These are phyloP conservation scores for Amoeboaphelidium protococcarum DNA, from an alignment of 371 early-diverging fungal species.

Conservation along the genomic window DNA sequence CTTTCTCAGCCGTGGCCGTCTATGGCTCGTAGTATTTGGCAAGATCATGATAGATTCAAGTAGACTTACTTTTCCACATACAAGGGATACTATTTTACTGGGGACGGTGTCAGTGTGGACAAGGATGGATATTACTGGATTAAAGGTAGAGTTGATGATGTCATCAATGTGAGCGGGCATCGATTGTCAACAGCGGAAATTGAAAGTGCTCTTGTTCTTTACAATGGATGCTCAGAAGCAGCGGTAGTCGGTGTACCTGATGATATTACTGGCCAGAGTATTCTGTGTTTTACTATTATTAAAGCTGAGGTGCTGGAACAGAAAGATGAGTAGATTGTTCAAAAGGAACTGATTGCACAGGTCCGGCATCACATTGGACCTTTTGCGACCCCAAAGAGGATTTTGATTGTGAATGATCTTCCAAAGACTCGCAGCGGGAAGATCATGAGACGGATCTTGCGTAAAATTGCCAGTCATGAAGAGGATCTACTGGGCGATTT, in stretches of 20 bases:
- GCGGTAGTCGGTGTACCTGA: slow-evolving; percentile 82
- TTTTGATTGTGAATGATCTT: slow-evolving; percentile 56
- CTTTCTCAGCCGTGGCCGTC: slow-evolving; percentile 77
- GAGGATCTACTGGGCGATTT: slow-evolving; percentile 58
- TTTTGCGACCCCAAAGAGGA: slow-evolving; percentile 70
- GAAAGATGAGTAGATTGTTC: slow-evolving; percentile 10
- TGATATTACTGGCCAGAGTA: slow-evolving; percentile 60
- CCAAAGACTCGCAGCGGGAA: slow-evolving; percentile 96
- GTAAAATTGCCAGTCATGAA: slow-evolving; percentile 49
- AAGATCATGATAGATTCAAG: slow-evolving; percentile 62
- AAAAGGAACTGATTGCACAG: slow-evolving; percentile 34
- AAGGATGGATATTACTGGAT: slow-evolving; percentile 87
- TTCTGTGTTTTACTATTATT: slow-evolving; percentile 25
- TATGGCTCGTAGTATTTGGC: slow-evolving; percentile 74
- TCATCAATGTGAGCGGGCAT: slow-evolving; percentile 94
- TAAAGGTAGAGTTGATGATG: slow-evolving; percentile 79
- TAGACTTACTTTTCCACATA: slow-evolving; percentile 72
- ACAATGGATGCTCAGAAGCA: slow-evolving; percentile 48
- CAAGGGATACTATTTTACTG: slow-evolving; percentile 28
- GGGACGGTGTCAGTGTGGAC: slow-evolving; percentile 68
- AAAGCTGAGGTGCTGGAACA: slow-evolving; percentile 10
- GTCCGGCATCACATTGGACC: slow-evolving; percentile 76
- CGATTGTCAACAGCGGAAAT: slow-evolving; percentile 88
- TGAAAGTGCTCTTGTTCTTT: slow-evolving; percentile 48
- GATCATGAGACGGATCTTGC: slow-evolving; percentile 49